These are phyloP conservation scores for Annona cherimola DNA, from an alignment of 164 flowering plant species.

Conservation along the genomic window DNA sequence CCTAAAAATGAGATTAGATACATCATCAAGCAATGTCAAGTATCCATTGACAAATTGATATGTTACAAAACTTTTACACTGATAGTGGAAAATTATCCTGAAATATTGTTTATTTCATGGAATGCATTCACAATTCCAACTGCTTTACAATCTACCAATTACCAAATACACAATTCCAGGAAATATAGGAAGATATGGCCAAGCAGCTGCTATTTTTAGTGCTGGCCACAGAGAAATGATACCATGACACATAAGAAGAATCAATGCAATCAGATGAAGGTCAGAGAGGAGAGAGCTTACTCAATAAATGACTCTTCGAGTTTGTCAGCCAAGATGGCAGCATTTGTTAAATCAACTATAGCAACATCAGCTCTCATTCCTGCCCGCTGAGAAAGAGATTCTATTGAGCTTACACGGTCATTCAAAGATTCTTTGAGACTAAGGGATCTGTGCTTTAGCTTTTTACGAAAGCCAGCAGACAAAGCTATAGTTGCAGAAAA, in stretches of 20 bases:
- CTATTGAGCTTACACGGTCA: constrained; percentile 65
- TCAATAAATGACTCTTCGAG: constrained; percentile 89
- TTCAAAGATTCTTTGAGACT: constrained; percentile 34
- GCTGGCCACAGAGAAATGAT: no score
- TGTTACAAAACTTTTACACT: no score
- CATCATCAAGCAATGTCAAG: no score
- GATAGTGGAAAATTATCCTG: no score
- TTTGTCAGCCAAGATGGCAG: constrained; percentile 63
- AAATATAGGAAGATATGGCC: no score
- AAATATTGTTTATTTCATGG: no score
- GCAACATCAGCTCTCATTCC: constrained; percentile 86
- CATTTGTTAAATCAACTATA: constrained; percentile 72
- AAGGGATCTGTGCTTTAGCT: constrained; percentile 63
- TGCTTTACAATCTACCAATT: no score
- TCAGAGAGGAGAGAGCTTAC: constrained; percentile 35
- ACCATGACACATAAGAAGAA: neutral
- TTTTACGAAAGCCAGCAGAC: constrained; percentile 81
- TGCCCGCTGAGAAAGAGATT: constrained; percentile 68
- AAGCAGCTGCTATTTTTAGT: no score
- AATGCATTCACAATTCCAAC: no score
- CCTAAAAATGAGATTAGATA: no score
- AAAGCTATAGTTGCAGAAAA: constrained; percentile 91
- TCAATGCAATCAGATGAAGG: neutral
- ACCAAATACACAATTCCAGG: no score
- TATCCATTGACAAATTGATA: no score